These are phyloP conservation scores for Quillaja saponaria DNA, from an alignment of 306 rosid species.

Conservation along the genomic window DNA sequence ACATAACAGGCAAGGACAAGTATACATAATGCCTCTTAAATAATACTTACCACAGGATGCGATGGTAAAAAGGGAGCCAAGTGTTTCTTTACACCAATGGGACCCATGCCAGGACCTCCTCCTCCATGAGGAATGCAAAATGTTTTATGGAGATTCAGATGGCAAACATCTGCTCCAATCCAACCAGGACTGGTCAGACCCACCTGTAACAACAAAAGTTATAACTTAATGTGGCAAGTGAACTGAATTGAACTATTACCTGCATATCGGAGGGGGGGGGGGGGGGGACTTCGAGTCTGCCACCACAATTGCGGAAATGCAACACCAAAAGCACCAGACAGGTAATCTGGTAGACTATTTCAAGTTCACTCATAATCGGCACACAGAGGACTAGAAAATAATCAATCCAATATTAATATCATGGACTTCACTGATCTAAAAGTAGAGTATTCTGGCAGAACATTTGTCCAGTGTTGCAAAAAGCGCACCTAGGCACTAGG, in stretches of 20 bases:
- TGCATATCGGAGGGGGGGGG: too few species aligned
- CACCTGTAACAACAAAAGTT: slow-evolving; percentile 52
- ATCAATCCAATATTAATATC: not conserved
- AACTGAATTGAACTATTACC: slow-evolving; percentile 17
- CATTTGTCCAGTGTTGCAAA: too few species aligned
- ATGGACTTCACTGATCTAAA: too few species aligned
- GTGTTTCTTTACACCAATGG: slow-evolving; percentile 99
- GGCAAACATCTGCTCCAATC: slow-evolving; percentile 99
- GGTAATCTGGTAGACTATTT: not conserved
- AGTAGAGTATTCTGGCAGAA: not conserved
- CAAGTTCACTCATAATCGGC: slow-evolving; percentile 10
- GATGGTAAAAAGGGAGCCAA: slow-evolving; percentile 98
- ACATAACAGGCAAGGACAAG: slow-evolving; percentile 11
- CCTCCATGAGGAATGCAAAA: slow-evolving; percentile 99
- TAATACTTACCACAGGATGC: slow-evolving; percentile 84
- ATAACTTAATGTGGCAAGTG: slow-evolving; percentile 12
- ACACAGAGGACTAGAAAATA: slow-evolving; percentile 1
- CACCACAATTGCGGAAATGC: slow-evolving; percentile 20
- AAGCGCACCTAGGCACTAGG: too few species aligned
- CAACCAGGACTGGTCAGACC: slow-evolving; percentile 98
- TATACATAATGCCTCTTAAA: slow-evolving; percentile 9
- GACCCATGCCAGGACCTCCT: slow-evolving; percentile 99
- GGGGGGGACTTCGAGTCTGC: not conserved
- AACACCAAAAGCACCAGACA: slow-evolving; percentile 14
- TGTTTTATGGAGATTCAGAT: slow-evolving; percentile 99